Percentiles rank a stretch among this genome's conserved stretches.
These are phyloP conservation scores for Colletotrichum tanaceti DNA, from an alignment of 2,329 filamentous ascomycete genomes.

Conservation along the genomic window DNA sequence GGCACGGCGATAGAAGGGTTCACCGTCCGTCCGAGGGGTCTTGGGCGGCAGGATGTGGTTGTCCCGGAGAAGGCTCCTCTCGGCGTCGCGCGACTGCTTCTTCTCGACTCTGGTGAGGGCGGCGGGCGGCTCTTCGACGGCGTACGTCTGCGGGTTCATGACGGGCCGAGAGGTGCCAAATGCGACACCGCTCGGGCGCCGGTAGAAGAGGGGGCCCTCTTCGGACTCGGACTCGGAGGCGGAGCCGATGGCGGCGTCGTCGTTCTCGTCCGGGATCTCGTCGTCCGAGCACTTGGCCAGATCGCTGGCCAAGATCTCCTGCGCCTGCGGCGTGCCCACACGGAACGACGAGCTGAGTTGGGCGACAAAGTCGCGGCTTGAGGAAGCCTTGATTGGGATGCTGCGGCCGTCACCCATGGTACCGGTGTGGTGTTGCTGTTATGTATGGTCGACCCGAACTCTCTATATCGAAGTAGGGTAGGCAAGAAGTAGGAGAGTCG, in stretches of 20 bases:
- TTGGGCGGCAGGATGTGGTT: constrained; percentile 75
- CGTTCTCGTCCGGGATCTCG: constrained; percentile 47
- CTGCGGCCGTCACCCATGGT: constrained; percentile 37
- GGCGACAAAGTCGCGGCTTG: constrained; percentile 44
- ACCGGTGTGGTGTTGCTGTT: not conserved
- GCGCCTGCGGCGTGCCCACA: constrained; percentile 73
- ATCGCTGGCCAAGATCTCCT: constrained; percentile 74
- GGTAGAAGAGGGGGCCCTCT: constrained; percentile 69
- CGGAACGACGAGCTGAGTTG: constrained; percentile 63
- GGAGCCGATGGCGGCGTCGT: constrained; percentile 48
- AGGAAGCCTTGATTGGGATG: constrained; percentile 39
- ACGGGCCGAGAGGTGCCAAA: constrained; percentile 77
- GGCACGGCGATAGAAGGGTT: constrained; percentile 52
- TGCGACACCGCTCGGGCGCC: constrained; percentile 80
- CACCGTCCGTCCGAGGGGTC: constrained; percentile 53
- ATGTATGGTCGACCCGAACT: not conserved
- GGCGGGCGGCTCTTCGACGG: constrained; percentile 55
- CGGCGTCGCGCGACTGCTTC: constrained; percentile 67
- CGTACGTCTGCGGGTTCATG: constrained; percentile 66
- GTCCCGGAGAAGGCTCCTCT: constrained; percentile 71
- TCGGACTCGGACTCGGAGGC: constrained; percentile 51
- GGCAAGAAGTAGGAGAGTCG: not conserved
- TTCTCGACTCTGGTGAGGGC: constrained; percentile 66
- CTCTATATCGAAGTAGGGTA: not conserved
- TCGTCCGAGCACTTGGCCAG: constrained; percentile 71